Evolutionary conservation across 1,284 basidiomycete genomes (phyloP).

Genomic region (Rhizoctonia solani): DNA sequence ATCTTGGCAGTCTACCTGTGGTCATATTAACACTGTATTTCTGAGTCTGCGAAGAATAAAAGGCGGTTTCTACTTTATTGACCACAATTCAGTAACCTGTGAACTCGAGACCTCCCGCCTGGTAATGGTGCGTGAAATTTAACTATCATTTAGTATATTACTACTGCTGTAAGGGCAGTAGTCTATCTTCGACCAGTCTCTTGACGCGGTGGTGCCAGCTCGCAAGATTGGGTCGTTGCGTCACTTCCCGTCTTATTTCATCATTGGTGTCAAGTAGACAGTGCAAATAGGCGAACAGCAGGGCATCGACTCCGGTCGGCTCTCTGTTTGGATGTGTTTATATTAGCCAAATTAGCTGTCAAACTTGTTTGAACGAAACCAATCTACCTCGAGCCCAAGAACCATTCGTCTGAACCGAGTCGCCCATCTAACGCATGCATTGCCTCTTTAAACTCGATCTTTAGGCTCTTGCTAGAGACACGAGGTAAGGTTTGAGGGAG

Average conservation of each 20-base stretch:
- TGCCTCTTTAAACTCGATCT: constrained; percentile 63
- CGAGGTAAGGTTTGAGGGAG: constrained; percentile 53
- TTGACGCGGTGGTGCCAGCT: constrained; percentile 73
- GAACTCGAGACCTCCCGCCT: neutral
- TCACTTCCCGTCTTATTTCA: constrained; percentile 61
- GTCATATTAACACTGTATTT: constrained; percentile 18
- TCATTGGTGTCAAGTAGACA: constrained; percentile 58
- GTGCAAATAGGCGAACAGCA: constrained; percentile 77
- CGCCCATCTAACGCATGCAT: constrained; percentile 71
- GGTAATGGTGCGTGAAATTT: neutral
- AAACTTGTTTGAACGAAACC: constrained; percentile 41
- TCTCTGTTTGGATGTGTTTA: constrained; percentile 48
- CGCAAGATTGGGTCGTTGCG: constrained; percentile 70
- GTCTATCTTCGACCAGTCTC: constrained; percentile 54
- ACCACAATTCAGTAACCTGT: too few relatives aligned
- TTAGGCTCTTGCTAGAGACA: constrained; percentile 31
- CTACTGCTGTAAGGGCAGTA: constrained; percentile 5
- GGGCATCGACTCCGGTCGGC: constrained; percentile 76
- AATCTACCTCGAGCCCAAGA: constrained; percentile 69
- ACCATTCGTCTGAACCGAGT: constrained; percentile 73
- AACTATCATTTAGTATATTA: neutral
- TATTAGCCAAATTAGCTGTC: constrained; percentile 2
- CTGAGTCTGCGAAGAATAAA: constrained; percentile 17
- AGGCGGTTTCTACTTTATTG: neutral
- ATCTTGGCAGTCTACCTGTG: neutral